These are phyloP conservation scores for Rhypophila decipiens DNA, from an alignment of 495 filamentous ascomycete species.

Conservation along the genomic window DNA sequence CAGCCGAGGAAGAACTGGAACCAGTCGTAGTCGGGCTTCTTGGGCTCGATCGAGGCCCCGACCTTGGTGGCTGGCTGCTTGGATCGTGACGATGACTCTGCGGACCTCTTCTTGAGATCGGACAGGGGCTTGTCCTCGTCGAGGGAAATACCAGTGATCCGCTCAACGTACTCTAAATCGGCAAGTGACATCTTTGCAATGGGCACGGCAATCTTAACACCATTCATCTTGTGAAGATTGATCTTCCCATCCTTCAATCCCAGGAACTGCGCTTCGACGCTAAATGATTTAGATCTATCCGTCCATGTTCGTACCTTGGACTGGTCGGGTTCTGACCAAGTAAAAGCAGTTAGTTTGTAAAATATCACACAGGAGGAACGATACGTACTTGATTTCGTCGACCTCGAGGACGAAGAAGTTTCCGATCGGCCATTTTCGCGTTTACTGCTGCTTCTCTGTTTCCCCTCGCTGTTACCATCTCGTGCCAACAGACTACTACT, in stretches of 20 bases:
- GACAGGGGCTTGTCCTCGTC: slow-evolving; percentile 95
- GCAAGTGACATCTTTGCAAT: slow-evolving; percentile 90
- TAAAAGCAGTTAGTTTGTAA: background rate
- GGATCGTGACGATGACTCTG: slow-evolving; percentile 16
- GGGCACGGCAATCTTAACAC: slow-evolving; percentile 96
- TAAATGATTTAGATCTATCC: slow-evolving; percentile 90
- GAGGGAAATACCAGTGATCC: slow-evolving; percentile 73
- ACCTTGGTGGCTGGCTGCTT: no score
- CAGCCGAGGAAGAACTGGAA: slow-evolving; percentile 95
- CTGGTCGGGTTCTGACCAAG: slow-evolving; percentile 66
- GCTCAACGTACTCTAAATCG: slow-evolving; percentile 92
- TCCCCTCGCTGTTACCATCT: slow-evolving; percentile 53
- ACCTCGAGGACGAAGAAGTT: slow-evolving; percentile 31
- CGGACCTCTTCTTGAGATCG: slow-evolving; percentile 52
- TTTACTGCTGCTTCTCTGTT: slow-evolving; percentile 57
- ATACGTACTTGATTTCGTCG: slow-evolving; percentile 68
- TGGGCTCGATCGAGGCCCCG: slow-evolving; percentile 47
- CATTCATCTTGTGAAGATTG: slow-evolving; percentile 95
- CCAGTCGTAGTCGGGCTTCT: slow-evolving; percentile 85
- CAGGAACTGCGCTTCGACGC: slow-evolving; percentile 95
- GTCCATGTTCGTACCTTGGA: slow-evolving; percentile 86
- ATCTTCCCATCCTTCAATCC: slow-evolving; percentile 93
- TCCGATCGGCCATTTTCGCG: slow-evolving; percentile 56
- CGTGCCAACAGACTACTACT: slow-evolving; percentile 56
- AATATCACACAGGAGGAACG: background rate